Percentiles rank a stretch among this genome's conserved stretches.
Conservation (phyloP, 2,329 filamentous ascomycete species). For the Bipolaris zeicola region DNA sequence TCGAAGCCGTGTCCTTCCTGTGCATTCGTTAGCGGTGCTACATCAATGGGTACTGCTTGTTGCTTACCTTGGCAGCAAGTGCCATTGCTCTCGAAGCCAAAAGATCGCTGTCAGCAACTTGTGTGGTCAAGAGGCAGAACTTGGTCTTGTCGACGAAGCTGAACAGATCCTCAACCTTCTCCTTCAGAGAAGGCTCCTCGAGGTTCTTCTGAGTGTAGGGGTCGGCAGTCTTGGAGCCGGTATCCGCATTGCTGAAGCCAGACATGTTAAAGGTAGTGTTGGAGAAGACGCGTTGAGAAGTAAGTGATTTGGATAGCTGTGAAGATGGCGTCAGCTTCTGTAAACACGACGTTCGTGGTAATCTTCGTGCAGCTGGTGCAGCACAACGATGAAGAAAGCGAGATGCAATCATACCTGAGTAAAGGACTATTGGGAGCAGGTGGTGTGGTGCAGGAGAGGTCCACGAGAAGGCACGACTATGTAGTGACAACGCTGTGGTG, state of each 20-base stretch:
- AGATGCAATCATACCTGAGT: constrained; percentile 21
- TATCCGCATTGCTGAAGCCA: constrained; percentile 48
- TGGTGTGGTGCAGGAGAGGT: constrained; percentile 5
- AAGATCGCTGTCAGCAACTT: constrained; percentile 66
- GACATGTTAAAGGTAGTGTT: constrained; percentile 34
- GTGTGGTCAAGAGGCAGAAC: constrained; percentile 89
- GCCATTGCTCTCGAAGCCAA: constrained; percentile 87
- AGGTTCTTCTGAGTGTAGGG: constrained; percentile 81
- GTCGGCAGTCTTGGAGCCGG: constrained; percentile 61
- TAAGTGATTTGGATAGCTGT: constrained; percentile 20
- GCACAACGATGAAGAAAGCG: constrained; percentile 12
- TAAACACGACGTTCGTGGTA: constrained; percentile 15
- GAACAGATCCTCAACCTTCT: constrained; percentile 77
- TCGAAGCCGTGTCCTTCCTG: constrained; percentile 80
- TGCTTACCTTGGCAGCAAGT: constrained; percentile 72
- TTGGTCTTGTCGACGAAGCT: constrained; percentile 75
- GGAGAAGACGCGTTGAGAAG: constrained; percentile 16
- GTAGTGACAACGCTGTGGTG: constrained; percentile 19
- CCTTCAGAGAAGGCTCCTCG: constrained; percentile 70
- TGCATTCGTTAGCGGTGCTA: constrained; percentile 3
- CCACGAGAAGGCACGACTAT: constrained; percentile 19
- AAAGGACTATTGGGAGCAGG: constrained; percentile 2
- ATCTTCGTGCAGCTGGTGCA: constrained; percentile 11
- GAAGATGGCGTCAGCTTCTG: constrained; percentile 27
- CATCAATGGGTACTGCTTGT: neutral